phyloP scores from a whole-genome alignment of 371 early-diverging fungal genomes.

The Mortierella sp. region DNA sequence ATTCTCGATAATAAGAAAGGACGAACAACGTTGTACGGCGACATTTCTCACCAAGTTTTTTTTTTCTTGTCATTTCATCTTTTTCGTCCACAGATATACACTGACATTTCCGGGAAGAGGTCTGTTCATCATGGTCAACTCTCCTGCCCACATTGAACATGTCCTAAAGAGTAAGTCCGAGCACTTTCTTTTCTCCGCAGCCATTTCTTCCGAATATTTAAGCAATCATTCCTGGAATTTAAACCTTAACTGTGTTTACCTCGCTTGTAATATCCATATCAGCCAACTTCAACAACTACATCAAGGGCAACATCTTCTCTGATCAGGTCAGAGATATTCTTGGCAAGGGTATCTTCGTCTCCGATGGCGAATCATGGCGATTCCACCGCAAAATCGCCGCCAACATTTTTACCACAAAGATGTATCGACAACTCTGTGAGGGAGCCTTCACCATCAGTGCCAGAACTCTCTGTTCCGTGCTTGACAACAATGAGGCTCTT shows the following conservation, averaged over 20 bases:
- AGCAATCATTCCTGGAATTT: too few relatives aligned
- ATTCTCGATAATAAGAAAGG: too few relatives aligned
- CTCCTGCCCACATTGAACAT: constrained; percentile 28
- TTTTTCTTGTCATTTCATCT: too few relatives aligned
- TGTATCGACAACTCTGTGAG: constrained; percentile 65
- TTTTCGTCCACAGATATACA: not conserved
- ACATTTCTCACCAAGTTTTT: too few relatives aligned
- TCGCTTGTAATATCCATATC: not conserved
- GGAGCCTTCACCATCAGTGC: constrained; percentile 12
- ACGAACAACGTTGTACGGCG: too few relatives aligned
- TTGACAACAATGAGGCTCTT: not conserved
- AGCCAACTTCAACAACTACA: constrained; percentile 42
- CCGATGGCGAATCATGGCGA: constrained; percentile 63
- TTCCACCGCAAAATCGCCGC: constrained; percentile 74
- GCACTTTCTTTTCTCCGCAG: not conserved
- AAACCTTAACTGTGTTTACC: too few relatives aligned
- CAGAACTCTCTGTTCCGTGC: not conserved
- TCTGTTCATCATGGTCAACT: constrained; percentile 29
- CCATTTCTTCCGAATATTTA: not conserved
- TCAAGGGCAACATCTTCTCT: constrained; percentile 26
- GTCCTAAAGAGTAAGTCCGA: constrained; percentile 37
- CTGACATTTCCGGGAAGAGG: constrained; percentile 31
- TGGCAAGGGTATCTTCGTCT: constrained; percentile 63
- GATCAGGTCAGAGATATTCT: constrained; percentile 25
- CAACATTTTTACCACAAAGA: constrained; percentile 75